Base-by-base conservation (phyloP, 305 asterid genomes). In the Fraxinus nigra region DNA sequence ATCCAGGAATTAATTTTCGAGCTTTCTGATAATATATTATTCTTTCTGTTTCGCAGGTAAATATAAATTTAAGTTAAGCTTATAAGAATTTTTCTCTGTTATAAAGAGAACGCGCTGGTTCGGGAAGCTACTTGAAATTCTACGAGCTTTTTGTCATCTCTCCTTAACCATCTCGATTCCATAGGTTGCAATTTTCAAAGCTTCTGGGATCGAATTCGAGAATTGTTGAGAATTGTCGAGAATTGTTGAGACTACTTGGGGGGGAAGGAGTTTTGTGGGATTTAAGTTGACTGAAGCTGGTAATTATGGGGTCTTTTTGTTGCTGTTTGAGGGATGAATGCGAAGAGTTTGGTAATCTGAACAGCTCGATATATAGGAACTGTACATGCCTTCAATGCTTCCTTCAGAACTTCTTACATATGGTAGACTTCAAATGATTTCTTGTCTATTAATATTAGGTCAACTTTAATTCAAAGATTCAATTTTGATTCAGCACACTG, bases 241-340 rank as follows among this genome's bases (percentile, higher is more conserved):
- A 54, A 75, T 82, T 85, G 76, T 63, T 74, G 82, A 82, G 81
- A 87, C 81, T 77, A 35, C 43, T 30, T 72, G 33, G 78, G 43
- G 67, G 80, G 43, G 51, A 46, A 46, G 54, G 89, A 67, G 65
- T 79, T 61, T 73, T 18, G 81, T 78, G 81, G 81, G 76, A 72
- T 82, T 26, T 63, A 63, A 61, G 84, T 81, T 63, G 82, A 78
- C 78, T 75, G 76, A 69, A 38, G 63, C 77, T 63, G 82, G 82
- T 74, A 56, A 86, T 18, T 86, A 95, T 95, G 98, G 98, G 99
- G 83, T 90, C 93, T 85, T 84, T 89, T 72, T 95, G 98, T 86
- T 95, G 97, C 90, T 93, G 97, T 86, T 88, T 92, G 87, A 90
- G 90, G 87, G 93, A 88, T 82, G 98, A 92, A 2, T 93, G 87